Evolutionary conservation across 257 asterid species (phyloP), one percentile per base, ranked within the genome.

Genomic region (Scutellaria baicalensis): DNA sequence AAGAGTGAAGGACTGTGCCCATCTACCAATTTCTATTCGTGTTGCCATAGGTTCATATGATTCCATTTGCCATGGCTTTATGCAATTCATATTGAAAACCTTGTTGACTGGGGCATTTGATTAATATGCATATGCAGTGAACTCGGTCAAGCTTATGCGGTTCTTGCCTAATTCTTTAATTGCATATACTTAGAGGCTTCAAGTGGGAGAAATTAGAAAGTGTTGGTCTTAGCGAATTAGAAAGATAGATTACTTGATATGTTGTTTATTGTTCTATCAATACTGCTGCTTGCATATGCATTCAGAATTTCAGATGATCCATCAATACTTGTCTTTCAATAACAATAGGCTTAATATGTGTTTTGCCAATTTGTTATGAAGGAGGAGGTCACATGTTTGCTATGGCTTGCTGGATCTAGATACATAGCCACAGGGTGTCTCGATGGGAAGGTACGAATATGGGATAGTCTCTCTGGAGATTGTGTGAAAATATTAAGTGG

Each of bases 401-500:
- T 66, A 44, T 93, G 96, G 97, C 76, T 89, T 13, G 85, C 89
- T 11, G 75, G 84, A 66, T 77, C 85, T 9, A 83, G 85, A 75
- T 83, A 75, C 62, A 67, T 91, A 64, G 96, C 95, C 57, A 84
- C 90, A 0, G 99, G 97, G 21, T 69, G 91, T 45, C 77, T 77
- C 43, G 97, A 87, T 51, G 97, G 99, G 40, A 87, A 87, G 76
- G 79, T 91, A 38, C 78, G 91, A 13, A 35, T 91, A 59, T 93
- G 97, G 97, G 93, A 93, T 64, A 84, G 96, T 69, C 87, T 85
- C 6, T 91, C 99, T 0, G 96, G 99, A 64, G 79, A 80, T 43
- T 82, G 90, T 65, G 87, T 65, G n/a, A 91, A 67, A 79, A 59
- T 76, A 40, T 80, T 86, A 9, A 55, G 83, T 13, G 97, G 99